Conservation (phyloP, 257 asterid species). For the Solanum chmielewskii region DNA sequence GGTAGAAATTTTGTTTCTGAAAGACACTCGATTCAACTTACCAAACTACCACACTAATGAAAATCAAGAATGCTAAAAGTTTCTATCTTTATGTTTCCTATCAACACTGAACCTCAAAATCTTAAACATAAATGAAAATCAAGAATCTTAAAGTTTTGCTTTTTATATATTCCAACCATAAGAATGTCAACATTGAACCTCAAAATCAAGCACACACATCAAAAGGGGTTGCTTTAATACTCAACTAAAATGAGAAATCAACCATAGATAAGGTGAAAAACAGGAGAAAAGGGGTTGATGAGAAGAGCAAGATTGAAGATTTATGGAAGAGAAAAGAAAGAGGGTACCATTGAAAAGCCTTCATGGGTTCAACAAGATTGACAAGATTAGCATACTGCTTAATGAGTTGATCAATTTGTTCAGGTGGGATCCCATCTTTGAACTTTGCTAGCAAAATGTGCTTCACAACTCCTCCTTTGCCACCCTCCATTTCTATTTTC, state of each 20-base stretch:
- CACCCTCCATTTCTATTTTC: not conserved
- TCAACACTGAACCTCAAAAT: not conserved
- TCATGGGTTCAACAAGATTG: constrained; percentile 64
- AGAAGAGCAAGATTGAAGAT: not conserved
- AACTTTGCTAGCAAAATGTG: constrained; percentile 65
- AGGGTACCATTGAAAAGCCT: constrained; percentile 46
- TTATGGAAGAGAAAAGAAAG: not conserved
- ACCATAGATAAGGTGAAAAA: not conserved
- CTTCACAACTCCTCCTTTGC: constrained; percentile 46
- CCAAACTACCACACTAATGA: not conserved
- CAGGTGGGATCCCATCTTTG: constrained; percentile 47
- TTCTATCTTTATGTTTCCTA: not conserved
- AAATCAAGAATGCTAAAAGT: not conserved
- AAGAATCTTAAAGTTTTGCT: not conserved
- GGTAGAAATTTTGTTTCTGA: not conserved
- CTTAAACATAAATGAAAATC: not conserved
- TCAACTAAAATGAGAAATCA: not conserved
- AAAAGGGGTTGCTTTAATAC: not conserved
- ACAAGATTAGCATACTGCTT: constrained; percentile 68
- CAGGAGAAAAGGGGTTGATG: not conserved
- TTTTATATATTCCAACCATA: not conserved
- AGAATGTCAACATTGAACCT: not conserved
- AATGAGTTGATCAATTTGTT: constrained; percentile 40
- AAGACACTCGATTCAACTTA: not conserved
- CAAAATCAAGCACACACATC: not conserved